Evolutionary conservation across 1,284 basidiomycete species (phyloP).

Genomic region (Porodaedalea pini): DNA sequence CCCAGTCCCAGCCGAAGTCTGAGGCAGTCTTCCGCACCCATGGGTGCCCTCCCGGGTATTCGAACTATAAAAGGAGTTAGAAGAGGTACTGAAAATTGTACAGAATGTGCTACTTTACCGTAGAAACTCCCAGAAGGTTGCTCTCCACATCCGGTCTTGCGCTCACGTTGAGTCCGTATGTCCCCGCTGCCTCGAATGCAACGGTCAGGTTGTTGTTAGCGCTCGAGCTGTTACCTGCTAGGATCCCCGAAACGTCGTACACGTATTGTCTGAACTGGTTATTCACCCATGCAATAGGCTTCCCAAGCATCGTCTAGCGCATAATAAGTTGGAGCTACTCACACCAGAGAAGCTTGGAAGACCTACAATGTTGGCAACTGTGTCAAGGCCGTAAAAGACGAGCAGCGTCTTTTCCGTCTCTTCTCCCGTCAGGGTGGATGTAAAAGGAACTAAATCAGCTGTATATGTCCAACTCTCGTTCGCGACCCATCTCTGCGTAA

Average conservation of each 20-base stretch:
- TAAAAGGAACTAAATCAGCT: conserved; percentile 47
- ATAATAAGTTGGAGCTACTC: neutral
- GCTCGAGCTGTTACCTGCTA: conserved; percentile 30
- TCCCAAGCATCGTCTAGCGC: conserved; percentile 44
- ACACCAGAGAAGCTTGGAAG: conserved; percentile 23
- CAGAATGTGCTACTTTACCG: conserved; percentile 25
- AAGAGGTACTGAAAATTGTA: conserved; percentile 15
- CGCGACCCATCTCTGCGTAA: conserved; percentile 54
- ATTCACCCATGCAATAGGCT: conserved; percentile 53
- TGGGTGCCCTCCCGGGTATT: conserved; percentile 46
- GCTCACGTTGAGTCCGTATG: conserved; percentile 52
- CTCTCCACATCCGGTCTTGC: conserved; percentile 43
- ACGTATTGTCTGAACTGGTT: conserved; percentile 57
- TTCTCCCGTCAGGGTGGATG: conserved; percentile 25
- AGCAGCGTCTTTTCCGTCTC: conserved; percentile 38
- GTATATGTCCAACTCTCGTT: conserved; percentile 63
- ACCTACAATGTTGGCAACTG: conserved; percentile 49
- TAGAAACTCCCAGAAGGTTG: conserved; percentile 30
- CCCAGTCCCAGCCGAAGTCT: conserved; percentile 64
- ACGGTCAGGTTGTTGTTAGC: conserved; percentile 45
- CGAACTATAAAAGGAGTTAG: conserved; percentile 36
- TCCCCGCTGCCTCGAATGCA: conserved; percentile 49
- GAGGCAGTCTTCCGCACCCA: conserved; percentile 51
- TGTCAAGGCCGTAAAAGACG: conserved; percentile 60
- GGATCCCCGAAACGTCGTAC: conserved; percentile 46